Conservation (phyloP, 1,284 basidiomycete genomes). For the Anthracocystis panici-leucophaei region DNA sequence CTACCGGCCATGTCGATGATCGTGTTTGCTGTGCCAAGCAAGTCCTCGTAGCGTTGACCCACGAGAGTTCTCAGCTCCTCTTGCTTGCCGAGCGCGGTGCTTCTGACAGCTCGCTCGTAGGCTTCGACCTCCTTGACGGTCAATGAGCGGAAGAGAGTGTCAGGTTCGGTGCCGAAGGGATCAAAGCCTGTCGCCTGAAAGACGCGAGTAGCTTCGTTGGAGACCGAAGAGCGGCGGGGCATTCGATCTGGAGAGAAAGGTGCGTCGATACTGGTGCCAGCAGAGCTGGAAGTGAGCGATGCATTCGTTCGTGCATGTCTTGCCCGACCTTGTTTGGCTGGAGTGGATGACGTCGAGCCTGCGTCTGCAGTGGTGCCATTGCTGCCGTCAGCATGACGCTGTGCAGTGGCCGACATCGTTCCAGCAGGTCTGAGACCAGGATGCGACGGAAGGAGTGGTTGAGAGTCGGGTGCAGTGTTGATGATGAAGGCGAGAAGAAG, state of each 20-base stretch:
- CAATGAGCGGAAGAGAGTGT: conserved; percentile 45
- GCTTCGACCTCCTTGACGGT: conserved; percentile 50
- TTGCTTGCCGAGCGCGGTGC: conserved; percentile 45
- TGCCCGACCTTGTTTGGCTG: conserved; percentile 27
- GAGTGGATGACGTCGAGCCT: conserved; percentile 10
- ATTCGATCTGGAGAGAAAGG: conserved; percentile 6
- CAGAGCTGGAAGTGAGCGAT: conserved; percentile 43
- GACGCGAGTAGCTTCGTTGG: conserved; percentile 33
- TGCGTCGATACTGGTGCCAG: conserved; percentile 10
- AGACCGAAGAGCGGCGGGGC: conserved; percentile 15
- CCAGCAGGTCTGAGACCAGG: background rate
- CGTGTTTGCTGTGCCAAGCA: conserved; percentile 59
- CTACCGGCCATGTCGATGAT: conserved; percentile 60
- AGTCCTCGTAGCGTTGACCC: conserved; percentile 56
- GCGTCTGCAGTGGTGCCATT: conserved; percentile 3
- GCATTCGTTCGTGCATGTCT: conserved; percentile 46
- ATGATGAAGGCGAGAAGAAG: conserved; percentile 15
- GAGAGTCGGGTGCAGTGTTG: background rate
- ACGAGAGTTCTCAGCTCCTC: conserved; percentile 54
- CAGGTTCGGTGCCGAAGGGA: conserved; percentile 47
- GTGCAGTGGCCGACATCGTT: conserved; percentile 18
- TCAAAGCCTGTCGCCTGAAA: conserved; percentile 47
- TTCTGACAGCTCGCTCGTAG: conserved; percentile 36
- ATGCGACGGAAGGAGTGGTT: background rate
- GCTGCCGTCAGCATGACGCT: conserved; percentile 7